Percentiles rank a stretch among this genome's conserved stretches.
phyloP scores from a whole-genome alignment of 495 filamentous ascomycete species.

The Daldinia vernicosa region DNA sequence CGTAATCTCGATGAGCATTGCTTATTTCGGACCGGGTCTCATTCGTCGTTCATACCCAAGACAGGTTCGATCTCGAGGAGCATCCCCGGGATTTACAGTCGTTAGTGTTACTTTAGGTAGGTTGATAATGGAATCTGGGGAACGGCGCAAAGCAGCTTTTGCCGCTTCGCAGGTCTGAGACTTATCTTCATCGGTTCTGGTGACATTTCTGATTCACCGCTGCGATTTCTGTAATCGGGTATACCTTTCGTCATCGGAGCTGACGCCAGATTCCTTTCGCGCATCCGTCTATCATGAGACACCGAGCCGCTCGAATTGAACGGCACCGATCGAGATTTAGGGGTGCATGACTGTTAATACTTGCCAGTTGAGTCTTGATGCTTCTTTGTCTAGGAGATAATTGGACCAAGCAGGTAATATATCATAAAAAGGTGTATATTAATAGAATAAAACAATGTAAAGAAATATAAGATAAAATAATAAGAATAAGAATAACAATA shows the following conservation, averaged over 20 bases:
- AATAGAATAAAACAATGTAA: background rate
- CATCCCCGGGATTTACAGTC: conserved; percentile 13
- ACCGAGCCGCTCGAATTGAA: background rate
- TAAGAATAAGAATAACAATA: background rate
- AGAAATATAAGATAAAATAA: background rate
- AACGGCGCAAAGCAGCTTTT: conserved; percentile 10
- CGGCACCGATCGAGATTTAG: conserved; percentile 23
- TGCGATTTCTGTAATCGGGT: background rate
- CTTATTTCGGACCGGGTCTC: conserved; percentile 26
- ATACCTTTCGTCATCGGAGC: conserved; percentile 31
- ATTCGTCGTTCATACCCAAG: background rate
- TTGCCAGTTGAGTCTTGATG: background rate
- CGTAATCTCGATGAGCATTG: conserved; percentile 34
- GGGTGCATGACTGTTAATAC: conserved; percentile 29
- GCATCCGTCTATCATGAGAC: conserved; percentile 11
- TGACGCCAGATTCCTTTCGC: conserved; percentile 18
- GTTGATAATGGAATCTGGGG: conserved; percentile 2
- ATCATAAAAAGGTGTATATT: background rate
- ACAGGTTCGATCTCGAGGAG: conserved; percentile 10
- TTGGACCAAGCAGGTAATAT: background rate
- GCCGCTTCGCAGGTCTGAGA: conserved; percentile 5
- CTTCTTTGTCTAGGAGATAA: background rate
- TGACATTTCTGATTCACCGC: conserved; percentile 7
- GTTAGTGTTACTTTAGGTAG: no score
- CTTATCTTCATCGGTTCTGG: background rate